Conservation (phyloP, 768 basidiomycete species). For the Suillus placidus region DNA sequence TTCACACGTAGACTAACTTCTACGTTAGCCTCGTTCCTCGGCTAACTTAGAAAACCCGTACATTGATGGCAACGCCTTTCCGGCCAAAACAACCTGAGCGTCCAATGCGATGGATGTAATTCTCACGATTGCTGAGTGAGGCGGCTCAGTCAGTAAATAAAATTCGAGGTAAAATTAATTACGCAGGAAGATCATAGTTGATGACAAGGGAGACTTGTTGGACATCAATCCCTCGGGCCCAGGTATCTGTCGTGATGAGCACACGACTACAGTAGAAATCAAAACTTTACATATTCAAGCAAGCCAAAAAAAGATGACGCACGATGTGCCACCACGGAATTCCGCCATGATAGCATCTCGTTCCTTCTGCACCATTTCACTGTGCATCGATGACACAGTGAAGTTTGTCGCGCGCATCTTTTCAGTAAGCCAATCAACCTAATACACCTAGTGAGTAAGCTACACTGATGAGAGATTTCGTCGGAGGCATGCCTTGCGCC, state of each 20-base stretch:
- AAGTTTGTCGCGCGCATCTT: constrained; percentile 99
- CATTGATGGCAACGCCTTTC: constrained; percentile 99
- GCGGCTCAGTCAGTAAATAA: constrained; percentile 16
- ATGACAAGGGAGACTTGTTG: constrained; percentile 97
- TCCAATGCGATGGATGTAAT: constrained; percentile 99
- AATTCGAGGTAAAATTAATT: constrained; percentile 35
- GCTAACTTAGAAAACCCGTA: too few species aligned
- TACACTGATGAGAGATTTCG: not conserved
- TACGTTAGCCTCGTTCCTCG: too few species aligned
- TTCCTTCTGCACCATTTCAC: constrained; percentile 95
- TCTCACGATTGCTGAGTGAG: constrained; percentile 82
- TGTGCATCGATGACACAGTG: constrained; percentile 95
- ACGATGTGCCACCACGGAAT: constrained; percentile 93
- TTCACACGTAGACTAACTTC: too few species aligned
- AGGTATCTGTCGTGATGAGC: constrained; percentile 93
- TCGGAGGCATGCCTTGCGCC: constrained; percentile 74
- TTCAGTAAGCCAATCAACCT: constrained; percentile 98
- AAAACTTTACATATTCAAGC: constrained; percentile 11
- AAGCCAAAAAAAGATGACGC: constrained; percentile 35
- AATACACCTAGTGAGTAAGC: constrained; percentile 17
- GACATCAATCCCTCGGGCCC: constrained; percentile 98
- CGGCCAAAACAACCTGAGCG: constrained; percentile 98
- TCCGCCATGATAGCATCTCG: constrained; percentile 97
- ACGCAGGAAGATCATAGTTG: constrained; percentile 96
- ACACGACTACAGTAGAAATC: constrained; percentile 62